phyloP scores from a whole-genome alignment of 2,329 filamentous ascomycete species.

The Alternaria burnsii region DNA sequence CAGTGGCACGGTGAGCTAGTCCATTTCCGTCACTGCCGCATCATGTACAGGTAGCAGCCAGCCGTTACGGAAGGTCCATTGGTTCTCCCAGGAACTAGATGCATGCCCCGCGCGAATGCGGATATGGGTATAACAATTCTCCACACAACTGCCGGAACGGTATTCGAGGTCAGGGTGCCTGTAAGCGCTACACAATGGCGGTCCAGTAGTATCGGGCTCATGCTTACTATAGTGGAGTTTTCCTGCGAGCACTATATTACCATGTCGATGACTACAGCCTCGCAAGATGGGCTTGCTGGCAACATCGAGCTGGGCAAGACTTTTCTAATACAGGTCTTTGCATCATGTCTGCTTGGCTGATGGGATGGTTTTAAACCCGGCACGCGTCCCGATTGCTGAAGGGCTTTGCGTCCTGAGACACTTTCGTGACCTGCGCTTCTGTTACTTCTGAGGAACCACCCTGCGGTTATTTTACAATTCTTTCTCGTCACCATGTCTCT shows the following conservation, averaged over 20 bases:
- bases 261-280: conserved; percentile 1
- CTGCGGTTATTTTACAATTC: background rate
- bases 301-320: too few species aligned
- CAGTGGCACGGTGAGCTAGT: background rate
- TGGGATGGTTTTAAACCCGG: background rate
- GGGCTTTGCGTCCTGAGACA: background rate
- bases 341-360: background rate
- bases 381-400: background rate
- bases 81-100: background rate
- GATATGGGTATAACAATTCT: background rate
- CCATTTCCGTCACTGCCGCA: background rate
- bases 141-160: background rate
- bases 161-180: background rate
- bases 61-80: background rate
- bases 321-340: background rate
- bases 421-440: background rate
- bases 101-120: background rate
- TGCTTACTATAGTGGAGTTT: background rate
- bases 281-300: background rate
- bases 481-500: conserved; percentile 8
- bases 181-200: background rate
- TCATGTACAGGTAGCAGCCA: background rate
- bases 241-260: background rate
- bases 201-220: background rate
- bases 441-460: background rate